Conservation (phyloP, 2,329 filamentous ascomycete species). For the Lachnellula willkommii region DNA sequence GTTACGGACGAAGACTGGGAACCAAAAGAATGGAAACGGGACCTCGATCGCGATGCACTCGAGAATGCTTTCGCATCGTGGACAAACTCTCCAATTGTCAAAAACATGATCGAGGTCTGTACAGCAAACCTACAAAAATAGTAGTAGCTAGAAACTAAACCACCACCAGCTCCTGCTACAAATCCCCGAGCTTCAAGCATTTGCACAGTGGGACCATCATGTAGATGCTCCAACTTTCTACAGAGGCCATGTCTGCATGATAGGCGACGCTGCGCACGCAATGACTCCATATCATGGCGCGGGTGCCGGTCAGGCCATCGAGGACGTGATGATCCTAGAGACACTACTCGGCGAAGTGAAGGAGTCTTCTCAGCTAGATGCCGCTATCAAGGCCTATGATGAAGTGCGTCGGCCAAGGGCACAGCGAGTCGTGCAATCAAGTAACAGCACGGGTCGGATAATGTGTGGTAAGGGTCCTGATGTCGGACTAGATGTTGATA, state of each 20-base stretch:
- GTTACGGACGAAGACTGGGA: not conserved
- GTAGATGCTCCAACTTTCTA: not conserved
- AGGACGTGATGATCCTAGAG: conserved; percentile 40
- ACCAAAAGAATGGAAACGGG: not conserved
- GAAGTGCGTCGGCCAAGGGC: conserved; percentile 6
- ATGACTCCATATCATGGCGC: conserved; percentile 53
- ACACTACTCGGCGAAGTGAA: conserved; percentile 39
- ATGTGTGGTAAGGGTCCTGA: not conserved
- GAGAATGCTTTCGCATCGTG: not conserved
- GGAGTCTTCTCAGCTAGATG: conserved; percentile 30
- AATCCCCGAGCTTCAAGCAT: not conserved
- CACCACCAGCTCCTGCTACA: not conserved
- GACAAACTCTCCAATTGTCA: not conserved
- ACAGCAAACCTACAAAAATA: not conserved
- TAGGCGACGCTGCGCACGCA: conserved; percentile 58
- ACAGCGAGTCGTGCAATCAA: not conserved
- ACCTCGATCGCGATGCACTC: not conserved
- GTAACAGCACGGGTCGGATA: not conserved
- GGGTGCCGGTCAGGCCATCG: conserved; percentile 51
- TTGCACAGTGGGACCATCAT: not conserved
- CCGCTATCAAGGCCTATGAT: conserved; percentile 45
- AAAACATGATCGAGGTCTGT: not conserved
- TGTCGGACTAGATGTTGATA: not conserved
- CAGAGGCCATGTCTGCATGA: conserved; percentile 35
- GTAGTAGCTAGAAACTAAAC: not conserved